Evolutionary conservation across 1,139 yeast species (phyloP).

Genomic region (Hansenula anomala): DNA sequence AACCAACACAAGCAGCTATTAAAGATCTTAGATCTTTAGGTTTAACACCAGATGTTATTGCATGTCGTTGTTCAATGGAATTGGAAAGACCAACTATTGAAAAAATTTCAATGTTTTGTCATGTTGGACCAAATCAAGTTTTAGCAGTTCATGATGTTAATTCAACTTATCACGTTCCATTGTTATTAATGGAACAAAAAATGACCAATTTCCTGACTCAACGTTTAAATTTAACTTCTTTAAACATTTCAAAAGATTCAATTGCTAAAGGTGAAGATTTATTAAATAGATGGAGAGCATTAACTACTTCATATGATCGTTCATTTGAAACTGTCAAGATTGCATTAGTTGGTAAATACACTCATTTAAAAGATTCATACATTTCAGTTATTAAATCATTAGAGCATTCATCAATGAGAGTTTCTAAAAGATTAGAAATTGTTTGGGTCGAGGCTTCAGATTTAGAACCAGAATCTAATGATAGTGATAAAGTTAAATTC

Average conservation of each 20-base stretch:
- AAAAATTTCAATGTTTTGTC: slow-evolving; percentile 98
- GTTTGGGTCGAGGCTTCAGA: slow-evolving; percentile 96
- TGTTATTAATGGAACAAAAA: slow-evolving; percentile 81
- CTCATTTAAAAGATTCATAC: slow-evolving; percentile 91
- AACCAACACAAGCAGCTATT: slow-evolving; percentile 99
- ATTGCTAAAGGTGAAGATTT: slow-evolving; percentile 60
- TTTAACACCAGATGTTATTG: slow-evolving; percentile 92
- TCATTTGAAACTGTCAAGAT: slow-evolving; percentile 85
- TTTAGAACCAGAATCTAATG: slow-evolving; percentile 70
- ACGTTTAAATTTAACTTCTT: slow-evolving; percentile 59
- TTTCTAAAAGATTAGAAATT: slow-evolving; percentile 77
- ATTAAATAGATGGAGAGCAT: slow-evolving; percentile 71
- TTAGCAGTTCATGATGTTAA: slow-evolving; percentile 95
- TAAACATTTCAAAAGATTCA: slow-evolving; percentile 49
- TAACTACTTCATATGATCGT: slow-evolving; percentile 75
- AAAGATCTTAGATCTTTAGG: slow-evolving; percentile 95
- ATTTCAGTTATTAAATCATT: slow-evolving; percentile 91
- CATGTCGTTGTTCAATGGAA: slow-evolving; percentile 90
- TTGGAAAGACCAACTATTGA: slow-evolving; percentile 82
- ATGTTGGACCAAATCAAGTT: slow-evolving; percentile 96
- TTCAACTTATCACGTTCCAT: slow-evolving; percentile 96
- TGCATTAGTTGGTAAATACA: slow-evolving; percentile 96
- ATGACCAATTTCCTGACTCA: slow-evolving; percentile 69
- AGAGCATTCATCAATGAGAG: slow-evolving; percentile 92
- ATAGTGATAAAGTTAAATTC: slow-evolving; percentile 64